Base-by-base conservation (phyloP, 2,329 filamentous ascomycete species). In the Corinectria fuckeliana region DNA sequence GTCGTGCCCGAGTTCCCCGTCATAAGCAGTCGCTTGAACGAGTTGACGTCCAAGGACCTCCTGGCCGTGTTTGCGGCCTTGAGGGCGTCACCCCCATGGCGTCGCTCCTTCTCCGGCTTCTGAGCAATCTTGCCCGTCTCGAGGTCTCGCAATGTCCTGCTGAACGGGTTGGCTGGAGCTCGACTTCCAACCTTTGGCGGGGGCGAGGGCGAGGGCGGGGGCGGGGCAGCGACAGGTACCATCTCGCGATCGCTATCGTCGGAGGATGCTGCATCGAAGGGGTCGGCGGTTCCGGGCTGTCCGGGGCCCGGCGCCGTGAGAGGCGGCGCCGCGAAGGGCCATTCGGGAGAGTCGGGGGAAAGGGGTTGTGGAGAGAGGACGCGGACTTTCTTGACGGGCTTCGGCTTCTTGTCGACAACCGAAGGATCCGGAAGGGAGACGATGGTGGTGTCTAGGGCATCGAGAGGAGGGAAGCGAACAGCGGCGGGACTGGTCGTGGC, bases 11-110 rank as follows among this genome's bases (percentile, higher is more conserved):
- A 72, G 68, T 87, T 85, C 18, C 91, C 91, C 0, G 91, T 95
- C 77, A 95, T 81, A 47, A 95, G 81, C 61, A 95, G 77, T 59
- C 88, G 84, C 70, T 88, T 88, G 77, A 95, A 95, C 7, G 91
- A 88, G 71, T 92, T 87, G 1, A 94, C 91, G 71, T 95, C 90
- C 63, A 94, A 76, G 0, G 86, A 82, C 16, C 74, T 77, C 65
- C 77, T 81, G 16, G 65, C 66, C 2, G 71, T 64, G 39, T 74
- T 71, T 26, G 69, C 70, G 30, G 71, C 73, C 61, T 73, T 76
- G 48, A 76, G 70, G 9, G 62, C 71, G 56, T 60, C 71, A 11
- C 61, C 75, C 68, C 65, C 75, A 54, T 66, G 74, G 68, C 62
- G 67, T 28, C 67, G 63, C 63, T 75, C 71, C 38, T 66, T 58